Evolutionary conservation across 352 stramenopile species (phyloP).

Genomic region (Globisporangium radiosum): DNA sequence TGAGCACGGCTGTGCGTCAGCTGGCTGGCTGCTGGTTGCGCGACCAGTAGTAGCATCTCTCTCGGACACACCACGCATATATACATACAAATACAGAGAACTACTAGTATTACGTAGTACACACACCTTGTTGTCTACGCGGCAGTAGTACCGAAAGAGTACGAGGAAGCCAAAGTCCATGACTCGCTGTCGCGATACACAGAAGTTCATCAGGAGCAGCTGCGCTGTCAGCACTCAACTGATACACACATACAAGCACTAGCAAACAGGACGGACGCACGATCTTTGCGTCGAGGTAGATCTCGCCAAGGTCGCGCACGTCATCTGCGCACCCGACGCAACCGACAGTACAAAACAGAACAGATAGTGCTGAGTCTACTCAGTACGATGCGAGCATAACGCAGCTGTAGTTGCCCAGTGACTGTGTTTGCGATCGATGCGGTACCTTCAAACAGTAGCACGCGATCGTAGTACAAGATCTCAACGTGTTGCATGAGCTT

Average conservation of each 20-base stretch:
- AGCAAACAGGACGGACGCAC: slow-evolving; percentile 16
- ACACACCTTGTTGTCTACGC: slow-evolving; percentile 49
- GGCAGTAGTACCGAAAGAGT: slow-evolving; percentile 56
- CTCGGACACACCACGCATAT: background rate
- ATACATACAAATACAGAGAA: background rate
- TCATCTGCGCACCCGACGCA: slow-evolving; percentile 27
- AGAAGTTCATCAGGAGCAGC: background rate
- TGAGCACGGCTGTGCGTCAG: background rate
- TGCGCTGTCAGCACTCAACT: background rate
- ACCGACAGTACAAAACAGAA: background rate
- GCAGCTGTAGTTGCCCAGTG: too few relatives aligned
- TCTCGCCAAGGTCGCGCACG: slow-evolving; percentile 55
- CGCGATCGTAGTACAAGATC: slow-evolving; percentile 54
- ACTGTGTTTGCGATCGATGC: too few relatives aligned
- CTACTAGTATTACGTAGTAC: background rate
- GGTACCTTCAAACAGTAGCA: slow-evolving; percentile 58
- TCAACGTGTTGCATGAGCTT: slow-evolving; percentile 43
- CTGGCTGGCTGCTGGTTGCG: too few relatives aligned
- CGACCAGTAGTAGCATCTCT: too few relatives aligned
- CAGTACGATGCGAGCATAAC: too few relatives aligned
- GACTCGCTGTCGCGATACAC: slow-evolving; percentile 24
- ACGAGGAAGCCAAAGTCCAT: slow-evolving; percentile 67
- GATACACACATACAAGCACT: background rate
- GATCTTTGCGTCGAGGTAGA: slow-evolving; percentile 50
- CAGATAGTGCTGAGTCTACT: background rate